A percentile compares a stretch with the other conserved stretches of the same genome.
phyloP scores from a whole-genome alignment of 768 basidiomycete species.

The Psilocybe subaeruginosa region DNA sequence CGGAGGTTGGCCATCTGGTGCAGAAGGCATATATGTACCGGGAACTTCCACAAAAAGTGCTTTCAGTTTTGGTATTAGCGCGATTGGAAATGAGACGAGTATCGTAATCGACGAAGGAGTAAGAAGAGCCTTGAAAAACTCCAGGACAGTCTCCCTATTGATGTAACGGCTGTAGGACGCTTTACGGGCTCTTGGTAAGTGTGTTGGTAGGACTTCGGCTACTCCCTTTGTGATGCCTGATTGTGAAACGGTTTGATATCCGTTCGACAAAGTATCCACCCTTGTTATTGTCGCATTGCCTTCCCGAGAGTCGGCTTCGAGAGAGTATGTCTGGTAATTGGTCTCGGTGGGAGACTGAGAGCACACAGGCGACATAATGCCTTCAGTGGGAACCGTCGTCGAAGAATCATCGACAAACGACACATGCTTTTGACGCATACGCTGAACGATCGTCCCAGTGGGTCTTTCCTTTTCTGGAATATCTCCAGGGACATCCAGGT shows the following conservation, averaged over 20 bases:
- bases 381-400: constrained; percentile 18
- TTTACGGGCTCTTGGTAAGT: not conserved
- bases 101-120: constrained; percentile 58
- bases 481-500: not conserved
- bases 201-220: constrained; percentile 3
- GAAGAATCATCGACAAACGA: constrained; percentile 26
- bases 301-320: not conserved
- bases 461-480: constrained; percentile 6
- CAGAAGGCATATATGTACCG: constrained; percentile 44
- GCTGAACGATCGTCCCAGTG: not conserved
- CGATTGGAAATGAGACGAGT: constrained; percentile 54
- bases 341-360: constrained; percentile 20
- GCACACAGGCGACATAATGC: constrained; percentile 11
- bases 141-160: constrained; percentile 5
- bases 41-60: constrained; percentile 58
- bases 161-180: not conserved
- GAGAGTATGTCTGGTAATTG: constrained; percentile 5
- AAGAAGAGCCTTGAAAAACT: constrained; percentile 40
- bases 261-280: not conserved
- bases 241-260: not conserved
- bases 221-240: not conserved
- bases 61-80: constrained; percentile 59
- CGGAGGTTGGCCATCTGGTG: constrained; percentile 71
- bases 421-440: constrained; percentile 21
- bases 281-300: not conserved